Base-by-base conservation (phyloP, 129 eudicot species). In the Smallanthus sonchifolius region DNA sequence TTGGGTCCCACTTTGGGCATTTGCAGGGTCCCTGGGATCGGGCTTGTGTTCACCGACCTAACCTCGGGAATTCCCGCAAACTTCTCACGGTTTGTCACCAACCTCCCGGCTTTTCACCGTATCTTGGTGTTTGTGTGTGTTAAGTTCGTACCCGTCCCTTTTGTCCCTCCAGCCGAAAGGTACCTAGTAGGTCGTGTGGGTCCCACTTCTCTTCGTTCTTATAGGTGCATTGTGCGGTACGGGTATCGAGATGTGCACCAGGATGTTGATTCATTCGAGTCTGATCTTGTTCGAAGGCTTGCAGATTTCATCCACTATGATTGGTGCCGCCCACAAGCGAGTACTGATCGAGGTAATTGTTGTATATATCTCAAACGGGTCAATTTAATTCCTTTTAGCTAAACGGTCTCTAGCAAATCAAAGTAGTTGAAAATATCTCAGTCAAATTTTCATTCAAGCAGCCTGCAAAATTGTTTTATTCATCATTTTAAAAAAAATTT, bases 231-330 rank as follows among this genome's bases (percentile, higher is more conserved):
- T 14, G 86, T 89, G 32, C 97, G 97, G 2, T 92, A 92, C 24
- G 97, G 97, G 42, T 92, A 92, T 82, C 93, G 93, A 7, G 97
- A 92, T 9, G 93, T 86, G 19, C 97, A 92, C 81, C 96, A 89
- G 77, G 97, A 92, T 55, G 88, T 88, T 8, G 92, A 88, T 69
- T 89, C 96, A 6, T 92, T 92, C 36, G 96, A 92, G 75, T 70
- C 96, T 0, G 93, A 92, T 45, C 97, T 92, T 19, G 89, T 89
- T 37, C 40, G 48, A n/a, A 68, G 80, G 76, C 75, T 89, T 39
- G 89, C 85, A 0, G 90, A 85, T 64, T 92, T 89, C 71, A 92
- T 92, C 60, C 72, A 75, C 14, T 89, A 82, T 7, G 95, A 91
- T 61, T 86, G 85, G 90, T 72, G 77, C 60, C 84, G 81, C 49